Base-by-base conservation (phyloP, 2,329 filamentous ascomycete species). In the Byssochlamys sp. region DNA sequence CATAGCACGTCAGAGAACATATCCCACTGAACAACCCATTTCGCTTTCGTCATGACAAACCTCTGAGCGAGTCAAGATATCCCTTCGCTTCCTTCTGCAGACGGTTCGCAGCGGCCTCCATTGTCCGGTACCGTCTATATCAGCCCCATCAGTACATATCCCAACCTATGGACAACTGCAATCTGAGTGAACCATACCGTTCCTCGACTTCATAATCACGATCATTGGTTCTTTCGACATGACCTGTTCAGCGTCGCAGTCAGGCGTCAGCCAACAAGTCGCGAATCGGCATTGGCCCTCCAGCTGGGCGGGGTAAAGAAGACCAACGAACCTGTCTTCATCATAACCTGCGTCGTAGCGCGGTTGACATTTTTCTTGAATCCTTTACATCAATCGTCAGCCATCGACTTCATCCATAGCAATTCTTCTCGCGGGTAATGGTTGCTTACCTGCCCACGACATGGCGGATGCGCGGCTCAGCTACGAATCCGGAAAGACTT, bases 291-390 rank as follows among this genome's bases (percentile, higher is more conserved):
- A 7, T 31, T 14, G 39, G 14, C 39, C 12, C 35, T 24, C 19
- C 48, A 31, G 25, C 28, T 26, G 49, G 24, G 62, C 58, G 53
- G 58, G 60, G 57, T 53, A 61, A 60, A 62, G 60, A 57, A 61
- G 59, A 63, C 54, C 51, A 45, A 68, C 80, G 63, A 74, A 89
- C 87, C 90, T 58, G 91, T 95, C 83, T 99, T 99, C 92, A 99
- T 97, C 90, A 99, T 96, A 62, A 97, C 92, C 86, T 96, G 91
- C 78, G 95, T 99, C 76, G 92, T 96, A 69, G 92, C 92, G 79
- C 94, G 90, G 81, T 94, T 92, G 80, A 97, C 91, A 85, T 95
- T 95, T 76, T 95, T 96, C 80, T 94, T 91, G 80, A 91, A 92
- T 63, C 87, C 87, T 88, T 69, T 35, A 61, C 24, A 25, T 27